Base-by-base conservation (phyloP, 2,329 filamentous ascomycete species). In the Paradendryphiella salina region DNA sequence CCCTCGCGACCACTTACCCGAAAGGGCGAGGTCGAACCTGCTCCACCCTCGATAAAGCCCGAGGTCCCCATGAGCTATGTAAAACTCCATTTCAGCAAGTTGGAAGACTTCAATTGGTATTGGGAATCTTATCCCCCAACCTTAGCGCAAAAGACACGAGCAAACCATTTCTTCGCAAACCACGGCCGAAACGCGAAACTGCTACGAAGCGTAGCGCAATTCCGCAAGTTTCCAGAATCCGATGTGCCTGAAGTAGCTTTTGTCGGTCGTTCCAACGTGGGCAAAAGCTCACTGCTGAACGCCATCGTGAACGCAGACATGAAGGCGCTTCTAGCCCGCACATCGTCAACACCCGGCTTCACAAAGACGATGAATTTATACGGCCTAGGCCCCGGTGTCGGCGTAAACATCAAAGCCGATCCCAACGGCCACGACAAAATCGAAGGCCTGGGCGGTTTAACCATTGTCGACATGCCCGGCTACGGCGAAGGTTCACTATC, bases 391-490 rank as follows among this genome's bases (percentile, higher is more conserved):
- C 50, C 68, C 29, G 57, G 48, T 4, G 51, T 58, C 3, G 63
- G 67, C 8, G 63, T 70, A 1, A 40, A 54, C 1, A 50, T 69
- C 11, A 58, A 55, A 38, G 63, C 60, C 61, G 66, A 50, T 0
- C 39, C 42, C 0, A 35, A 32, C 2, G 60, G 56, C 2, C 46
- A 52, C 9, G 70, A 66, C 47, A 67, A 67, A 21, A 73, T 73
- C 31, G 53, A 75, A 7, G 73, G 74, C 0, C 48, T 56, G 0
- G 73, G 74, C 0, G 76, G 75, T 0, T 64, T 87, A 21, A 79
- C 85, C 0, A 77, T 90, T 28, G 76, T 89, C 15, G 86, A 90
- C 68, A 87, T 87, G 81, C 87, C 86, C 1, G 86, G 86, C 0
- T 89, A 89, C 64, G 86, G 86, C 3, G 79, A 82, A 49, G 85